Conservation (phyloP, 2,329 filamentous ascomycete species). For the Fusarium albosuccineum region DNA sequence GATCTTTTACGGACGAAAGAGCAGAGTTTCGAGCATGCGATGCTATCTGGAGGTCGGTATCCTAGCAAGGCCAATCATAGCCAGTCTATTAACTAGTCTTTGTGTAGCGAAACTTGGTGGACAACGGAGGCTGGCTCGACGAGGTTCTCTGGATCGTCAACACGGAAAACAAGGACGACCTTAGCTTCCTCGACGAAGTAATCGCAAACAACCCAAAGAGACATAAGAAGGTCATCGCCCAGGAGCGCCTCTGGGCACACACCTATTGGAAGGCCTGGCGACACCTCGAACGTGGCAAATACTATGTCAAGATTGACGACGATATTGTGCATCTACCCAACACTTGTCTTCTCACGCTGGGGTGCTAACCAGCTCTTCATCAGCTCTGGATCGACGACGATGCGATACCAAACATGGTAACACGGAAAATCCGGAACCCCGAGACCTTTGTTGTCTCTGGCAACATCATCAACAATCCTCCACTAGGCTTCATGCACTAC, state of each 20-base stretch:
- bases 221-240: constrained; percentile 30
- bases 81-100: neutral
- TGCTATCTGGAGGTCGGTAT: constrained; percentile 33
- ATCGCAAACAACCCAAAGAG: constrained; percentile 27
- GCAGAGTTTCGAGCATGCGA: constrained; percentile 27
- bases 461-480: constrained; percentile 40
- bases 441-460: constrained; percentile 34
- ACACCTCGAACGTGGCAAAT: constrained; percentile 35
- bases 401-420: constrained; percentile 32
- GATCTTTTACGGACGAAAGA: constrained; percentile 34
- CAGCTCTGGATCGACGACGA: constrained; percentile 38
- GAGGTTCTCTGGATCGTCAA: constrained; percentile 38
- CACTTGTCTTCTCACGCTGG: neutral
- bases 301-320: constrained; percentile 43
- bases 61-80: neutral
- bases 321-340: constrained; percentile 10
- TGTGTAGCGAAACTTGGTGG: constrained; percentile 29
- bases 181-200: constrained; percentile 34
- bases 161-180: constrained; percentile 15
- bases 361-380: constrained; percentile 3
- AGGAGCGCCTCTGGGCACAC: constrained; percentile 21
- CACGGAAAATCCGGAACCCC: constrained; percentile 26
- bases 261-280: constrained; percentile 37
- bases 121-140: constrained; percentile 38
- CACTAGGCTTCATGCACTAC: constrained; percentile 36